Conservation (phyloP, 2,329 filamentous ascomycete species). For the Leptoxyphium fumago region DNA sequence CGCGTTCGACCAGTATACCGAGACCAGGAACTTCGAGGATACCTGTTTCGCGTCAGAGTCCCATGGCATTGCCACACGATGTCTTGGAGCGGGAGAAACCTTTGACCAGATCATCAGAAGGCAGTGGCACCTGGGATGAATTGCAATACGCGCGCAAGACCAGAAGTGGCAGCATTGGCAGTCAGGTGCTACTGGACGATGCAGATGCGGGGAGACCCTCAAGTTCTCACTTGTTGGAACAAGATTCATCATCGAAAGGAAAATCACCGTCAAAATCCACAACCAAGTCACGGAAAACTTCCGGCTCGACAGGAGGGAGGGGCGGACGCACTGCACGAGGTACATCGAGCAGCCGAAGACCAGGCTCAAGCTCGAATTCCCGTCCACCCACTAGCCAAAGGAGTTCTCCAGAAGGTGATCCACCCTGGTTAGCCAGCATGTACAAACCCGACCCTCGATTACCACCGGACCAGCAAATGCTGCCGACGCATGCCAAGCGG, state of each 20-base stretch:
- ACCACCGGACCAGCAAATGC: constrained; percentile 85
- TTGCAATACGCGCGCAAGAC: constrained; percentile 33
- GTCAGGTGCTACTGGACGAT: constrained; percentile 37
- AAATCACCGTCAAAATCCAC: constrained; percentile 24
- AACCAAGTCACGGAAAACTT: constrained; percentile 16
- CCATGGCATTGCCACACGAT: constrained; percentile 56
- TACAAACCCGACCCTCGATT: constrained; percentile 92
- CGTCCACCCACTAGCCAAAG: constrained; percentile 45
- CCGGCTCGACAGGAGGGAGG: constrained; percentile 4
- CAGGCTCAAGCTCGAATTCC: constrained; percentile 9
- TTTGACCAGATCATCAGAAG: constrained; percentile 40
- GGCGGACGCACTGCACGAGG: background rate
- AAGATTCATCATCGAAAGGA: constrained; percentile 24
- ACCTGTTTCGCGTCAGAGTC: constrained; percentile 68
- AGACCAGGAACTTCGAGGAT: constrained; percentile 57
- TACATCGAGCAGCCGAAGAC: background rate
- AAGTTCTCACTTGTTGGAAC: constrained; percentile 10
- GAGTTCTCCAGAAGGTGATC: constrained; percentile 78
- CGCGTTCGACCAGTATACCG: background rate
- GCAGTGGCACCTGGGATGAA: constrained; percentile 39
- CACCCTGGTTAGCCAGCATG: constrained; percentile 86
- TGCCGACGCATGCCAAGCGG: constrained; percentile 82
- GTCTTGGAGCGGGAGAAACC: constrained; percentile 61
- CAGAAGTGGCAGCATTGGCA: constrained; percentile 53
- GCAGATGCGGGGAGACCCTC: constrained; percentile 26